Conservation (phyloP, 148 eudicot genomes). For the Amaranthus hypochondriacus region DNA sequence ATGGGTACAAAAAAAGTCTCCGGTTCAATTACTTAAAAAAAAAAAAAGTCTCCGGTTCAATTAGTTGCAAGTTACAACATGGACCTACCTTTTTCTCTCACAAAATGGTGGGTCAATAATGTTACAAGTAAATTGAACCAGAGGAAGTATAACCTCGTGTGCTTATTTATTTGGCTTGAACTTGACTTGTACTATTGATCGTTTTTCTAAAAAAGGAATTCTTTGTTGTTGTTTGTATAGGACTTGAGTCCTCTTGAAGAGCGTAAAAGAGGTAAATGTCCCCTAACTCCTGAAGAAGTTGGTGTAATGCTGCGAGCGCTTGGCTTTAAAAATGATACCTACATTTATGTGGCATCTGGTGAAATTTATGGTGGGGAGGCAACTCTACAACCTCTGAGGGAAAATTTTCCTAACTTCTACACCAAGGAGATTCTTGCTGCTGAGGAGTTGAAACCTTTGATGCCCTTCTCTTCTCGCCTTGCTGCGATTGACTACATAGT, state of each 20-base stretch:
- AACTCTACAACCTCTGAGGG: slow-evolving; percentile 81
- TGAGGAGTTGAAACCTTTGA: slow-evolving; percentile 64
- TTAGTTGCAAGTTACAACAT: too few relatives aligned
- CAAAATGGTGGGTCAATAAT: too few relatives aligned
- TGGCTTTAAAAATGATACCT: slow-evolving; percentile 72
- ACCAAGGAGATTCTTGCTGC: slow-evolving; percentile 85
- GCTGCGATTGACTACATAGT: slow-evolving; percentile 97
- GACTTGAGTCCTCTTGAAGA: slow-evolving; percentile 80
- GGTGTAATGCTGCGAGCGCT: slow-evolving; percentile 92
- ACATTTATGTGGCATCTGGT: slow-evolving; percentile 93
- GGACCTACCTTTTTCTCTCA: too few relatives aligned
- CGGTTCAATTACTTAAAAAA: too few relatives aligned
- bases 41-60: too few relatives aligned
- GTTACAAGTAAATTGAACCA: too few relatives aligned
- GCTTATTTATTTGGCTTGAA: background rate
- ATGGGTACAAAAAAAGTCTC: too few relatives aligned
- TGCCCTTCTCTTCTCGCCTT: slow-evolving; percentile 85
- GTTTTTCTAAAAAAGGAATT: background rate
- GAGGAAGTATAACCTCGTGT: too few relatives aligned
- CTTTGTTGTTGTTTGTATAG: slow-evolving; percentile 32
- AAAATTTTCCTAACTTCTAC: slow-evolving; percentile 86
- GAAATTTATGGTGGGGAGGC: slow-evolving; percentile 94
- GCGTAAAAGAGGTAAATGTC: slow-evolving; percentile 86
- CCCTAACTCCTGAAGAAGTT: slow-evolving; percentile 93
- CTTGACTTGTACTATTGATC: background rate